phyloP scores from a whole-genome alignment of 2,329 filamentous ascomycete genomes.

The Diaporthe destruens region DNA sequence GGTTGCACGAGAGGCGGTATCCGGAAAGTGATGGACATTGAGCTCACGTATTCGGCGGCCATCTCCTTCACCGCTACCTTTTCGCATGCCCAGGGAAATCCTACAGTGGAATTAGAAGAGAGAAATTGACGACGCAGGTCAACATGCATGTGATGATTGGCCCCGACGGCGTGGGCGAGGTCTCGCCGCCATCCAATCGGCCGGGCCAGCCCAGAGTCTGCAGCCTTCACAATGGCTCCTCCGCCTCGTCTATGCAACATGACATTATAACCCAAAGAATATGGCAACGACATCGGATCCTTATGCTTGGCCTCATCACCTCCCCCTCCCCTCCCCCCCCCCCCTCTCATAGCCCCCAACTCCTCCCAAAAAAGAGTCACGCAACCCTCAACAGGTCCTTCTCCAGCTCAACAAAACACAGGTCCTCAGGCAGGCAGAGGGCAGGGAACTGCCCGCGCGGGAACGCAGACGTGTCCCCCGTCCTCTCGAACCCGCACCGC shows the following conservation, averaged over 20 bases:
- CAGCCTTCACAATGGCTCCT: neutral
- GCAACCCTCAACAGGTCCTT: conserved; percentile 46
- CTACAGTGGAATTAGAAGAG: neutral
- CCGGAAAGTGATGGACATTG: neutral
- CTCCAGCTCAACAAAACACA: conserved; percentile 53
- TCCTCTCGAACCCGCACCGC: conserved; percentile 48
- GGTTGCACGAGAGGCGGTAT: neutral
- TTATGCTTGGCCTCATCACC: neutral
- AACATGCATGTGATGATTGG: neutral
- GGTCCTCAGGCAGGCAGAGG: conserved; percentile 46
- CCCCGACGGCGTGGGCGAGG: neutral
- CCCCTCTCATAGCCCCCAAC: neutral
- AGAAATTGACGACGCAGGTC: too few species aligned
- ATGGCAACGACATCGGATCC: neutral
- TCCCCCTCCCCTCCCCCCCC: neutral
- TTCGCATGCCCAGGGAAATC: neutral
- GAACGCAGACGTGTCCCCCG: conserved; percentile 52
- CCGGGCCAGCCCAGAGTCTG: neutral
- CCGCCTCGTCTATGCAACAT: neutral
- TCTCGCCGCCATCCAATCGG: neutral
- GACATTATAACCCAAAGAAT: neutral
- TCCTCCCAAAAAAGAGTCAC: neutral
- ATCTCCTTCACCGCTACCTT: neutral
- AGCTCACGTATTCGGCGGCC: neutral
- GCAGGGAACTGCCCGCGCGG: conserved; percentile 44